Percentiles rank a stretch among this genome's conserved stretches.
Conservation (phyloP, 2,329 filamentous ascomycete species). For the Phyllosticta ampelicida region DNA sequence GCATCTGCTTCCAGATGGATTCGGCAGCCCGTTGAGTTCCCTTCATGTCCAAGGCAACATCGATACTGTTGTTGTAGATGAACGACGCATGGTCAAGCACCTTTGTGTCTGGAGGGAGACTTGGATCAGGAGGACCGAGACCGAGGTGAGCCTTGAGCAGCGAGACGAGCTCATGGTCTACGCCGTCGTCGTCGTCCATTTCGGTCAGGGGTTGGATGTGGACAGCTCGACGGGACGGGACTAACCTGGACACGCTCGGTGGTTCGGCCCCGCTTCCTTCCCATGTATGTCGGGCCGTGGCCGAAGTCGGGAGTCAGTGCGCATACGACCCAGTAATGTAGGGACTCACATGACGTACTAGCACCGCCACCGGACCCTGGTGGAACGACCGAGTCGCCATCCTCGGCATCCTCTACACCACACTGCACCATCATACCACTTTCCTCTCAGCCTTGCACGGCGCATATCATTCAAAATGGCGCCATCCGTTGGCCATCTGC, state of each 20-base stretch:
- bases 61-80: constrained; percentile 85
- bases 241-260: background rate
- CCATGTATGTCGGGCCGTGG: background rate
- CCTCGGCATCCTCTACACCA: background rate
- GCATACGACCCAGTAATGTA: background rate
- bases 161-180: constrained; percentile 75
- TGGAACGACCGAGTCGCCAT: background rate
- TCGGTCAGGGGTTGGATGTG: constrained; percentile 13
- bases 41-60: constrained; percentile 77
- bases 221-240: background rate
- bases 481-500: constrained; percentile 27
- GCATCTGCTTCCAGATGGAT: constrained; percentile 71
- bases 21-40: constrained; percentile 74
- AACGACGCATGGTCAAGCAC: constrained; percentile 75
- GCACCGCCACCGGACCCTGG: background rate
- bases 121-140: constrained; percentile 42
- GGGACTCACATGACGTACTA: background rate
- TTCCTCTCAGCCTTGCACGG: constrained; percentile 7
- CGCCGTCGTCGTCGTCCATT: constrained; percentile 92
- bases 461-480: constrained; percentile 22
- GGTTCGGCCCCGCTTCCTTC: background rate
- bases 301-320: background rate
- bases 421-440: background rate
- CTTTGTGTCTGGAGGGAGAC: constrained; percentile 59
- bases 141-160: constrained; percentile 73